phyloP scores from a whole-genome alignment of 176 grass and related monocot genomes.

The Aegilops tauschii region DNA sequence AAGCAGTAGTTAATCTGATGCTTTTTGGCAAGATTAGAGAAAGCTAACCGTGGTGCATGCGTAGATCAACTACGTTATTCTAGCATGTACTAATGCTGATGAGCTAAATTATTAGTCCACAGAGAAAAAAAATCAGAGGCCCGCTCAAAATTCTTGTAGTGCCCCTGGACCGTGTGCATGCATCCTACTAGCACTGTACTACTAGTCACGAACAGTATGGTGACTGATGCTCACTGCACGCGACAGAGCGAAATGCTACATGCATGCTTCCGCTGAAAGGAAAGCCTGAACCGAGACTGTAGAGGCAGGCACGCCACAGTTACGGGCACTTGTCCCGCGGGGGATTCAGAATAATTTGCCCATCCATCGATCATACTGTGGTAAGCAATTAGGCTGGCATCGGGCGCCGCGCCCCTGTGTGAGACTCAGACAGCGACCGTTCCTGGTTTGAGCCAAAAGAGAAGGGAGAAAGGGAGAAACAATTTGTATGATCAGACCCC shows the following conservation, averaged over 20 bases:
- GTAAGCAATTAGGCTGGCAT: neutral
- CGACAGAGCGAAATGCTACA: neutral
- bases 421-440: constrained; percentile 26
- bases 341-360: neutral
- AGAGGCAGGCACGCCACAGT: neutral
- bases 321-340: constrained; percentile 42
- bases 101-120: too few relatives aligned
- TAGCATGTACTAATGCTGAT: too few relatives aligned
- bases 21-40: neutral
- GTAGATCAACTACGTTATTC: too few relatives aligned
- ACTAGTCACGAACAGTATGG: neutral
- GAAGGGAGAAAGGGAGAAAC: too few relatives aligned
- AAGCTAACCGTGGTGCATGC: too few relatives aligned
- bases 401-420: neutral
- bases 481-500: neutral
- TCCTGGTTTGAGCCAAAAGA: neutral
- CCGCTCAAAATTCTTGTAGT: too few relatives aligned
- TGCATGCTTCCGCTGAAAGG: too few relatives aligned
- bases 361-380: too few relatives aligned
- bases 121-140: too few relatives aligned
- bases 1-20: neutral
- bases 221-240: neutral
- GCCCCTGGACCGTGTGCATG: neutral
- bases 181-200: neutral
- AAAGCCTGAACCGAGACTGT: neutral